Conservation (phyloP, 2,329 filamentous ascomycete species). For the Thelonectria blattea region DNA sequence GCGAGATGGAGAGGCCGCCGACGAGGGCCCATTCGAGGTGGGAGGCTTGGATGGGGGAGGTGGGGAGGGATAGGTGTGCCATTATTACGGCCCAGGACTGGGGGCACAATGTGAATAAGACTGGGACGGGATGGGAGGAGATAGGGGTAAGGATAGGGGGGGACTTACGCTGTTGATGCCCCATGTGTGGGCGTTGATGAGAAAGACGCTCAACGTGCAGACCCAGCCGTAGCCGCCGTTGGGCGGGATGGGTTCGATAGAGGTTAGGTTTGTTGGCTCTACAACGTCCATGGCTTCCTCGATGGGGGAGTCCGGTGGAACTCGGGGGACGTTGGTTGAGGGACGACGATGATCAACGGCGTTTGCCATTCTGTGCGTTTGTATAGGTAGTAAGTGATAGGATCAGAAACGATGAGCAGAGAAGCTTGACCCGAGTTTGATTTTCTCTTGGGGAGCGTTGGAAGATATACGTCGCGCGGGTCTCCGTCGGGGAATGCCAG, state of each 20-base stretch:
- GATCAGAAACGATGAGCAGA: too few species aligned
- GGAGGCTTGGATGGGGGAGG: conserved; percentile 51
- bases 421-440: too few species aligned
- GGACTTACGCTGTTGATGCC: conserved; percentile 16
- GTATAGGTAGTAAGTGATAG: too few species aligned
- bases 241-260: conserved; percentile 1
- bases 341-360: too few species aligned
- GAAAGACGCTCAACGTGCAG: conserved; percentile 37
- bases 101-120: not conserved
- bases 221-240: conserved; percentile 49
- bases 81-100: conserved; percentile 52
- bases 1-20: conserved; percentile 48
- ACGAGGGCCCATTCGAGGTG: conserved; percentile 74
- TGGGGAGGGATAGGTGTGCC: conserved; percentile 62
- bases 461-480: too few species aligned
- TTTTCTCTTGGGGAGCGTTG: too few species aligned
- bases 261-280: not conserved
- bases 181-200: conserved; percentile 71
- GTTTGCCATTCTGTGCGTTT: too few species aligned
- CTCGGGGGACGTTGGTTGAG: too few species aligned
- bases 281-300: not conserved
- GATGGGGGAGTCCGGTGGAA: too few species aligned
- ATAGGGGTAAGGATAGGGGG: not conserved
- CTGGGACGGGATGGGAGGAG: not conserved
- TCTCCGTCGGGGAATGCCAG: too few species aligned